Base-by-base conservation (phyloP, 163 green algal species). In the Scenedesmus sp. region DNA sequence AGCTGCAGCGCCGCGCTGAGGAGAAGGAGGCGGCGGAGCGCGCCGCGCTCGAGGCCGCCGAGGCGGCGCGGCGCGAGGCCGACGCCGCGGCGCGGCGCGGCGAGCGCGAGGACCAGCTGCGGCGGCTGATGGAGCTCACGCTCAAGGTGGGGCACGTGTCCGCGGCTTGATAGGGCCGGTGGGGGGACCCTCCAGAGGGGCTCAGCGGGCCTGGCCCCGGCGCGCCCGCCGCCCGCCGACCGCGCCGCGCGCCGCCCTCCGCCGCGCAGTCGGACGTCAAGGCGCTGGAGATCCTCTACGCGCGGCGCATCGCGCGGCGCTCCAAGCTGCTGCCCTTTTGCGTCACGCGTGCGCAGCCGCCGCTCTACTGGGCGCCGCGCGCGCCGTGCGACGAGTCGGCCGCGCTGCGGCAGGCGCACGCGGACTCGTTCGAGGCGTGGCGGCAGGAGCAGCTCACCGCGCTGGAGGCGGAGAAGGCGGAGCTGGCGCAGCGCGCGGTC, bases 381-480 rank as follows among this genome's bases (percentile, higher is more conserved):
- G 22, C 71, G 33, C 28, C 42, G 26, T 39, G 15, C 10, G 11
- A 53, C 1, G 44, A 71, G 4, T 56, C 56, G 9, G 20, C 33
- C 22, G 58, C 58, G n/a, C 20, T 64, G 26, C 47, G 71, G 4
- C 42, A 70, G 18, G 22, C 54, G 20, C 28, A 53, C 36, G 71
- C 58, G 39, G 71, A 45, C 36, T 26, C 28, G 9, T 80, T 80
- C 71, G 58, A 80, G 18, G 44, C 44, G 0, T 80, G 71, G 71
- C 71, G 63, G 71, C 29, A 14, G 71, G 53, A 80, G 71, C 71
- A 80, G 71, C 44, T 80, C 45, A 29, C 71, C 31, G 29, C 62
- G 60, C 22, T 80, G 44, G 71, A 80, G 13, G 29, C 58, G 22
- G 58, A 80, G 2, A 71, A 54, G 44, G 45, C 33, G 7, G 24